phyloP scores from a whole-genome alignment of 1,284 basidiomycete species.

The Ustilago xerochloae region DNA sequence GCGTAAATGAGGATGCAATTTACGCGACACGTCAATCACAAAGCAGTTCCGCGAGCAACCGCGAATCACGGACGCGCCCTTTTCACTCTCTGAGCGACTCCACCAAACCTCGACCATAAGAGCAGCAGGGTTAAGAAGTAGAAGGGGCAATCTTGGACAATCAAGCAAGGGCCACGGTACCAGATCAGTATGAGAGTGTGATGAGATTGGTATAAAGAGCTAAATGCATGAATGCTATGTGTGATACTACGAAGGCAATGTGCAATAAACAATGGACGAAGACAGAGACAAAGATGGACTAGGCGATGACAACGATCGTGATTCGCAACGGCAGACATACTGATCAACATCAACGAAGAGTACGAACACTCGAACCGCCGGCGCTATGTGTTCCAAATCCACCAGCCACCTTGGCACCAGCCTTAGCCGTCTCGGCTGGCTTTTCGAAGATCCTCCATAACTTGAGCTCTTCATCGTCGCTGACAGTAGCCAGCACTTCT shows the following conservation, averaged over 20 bases:
- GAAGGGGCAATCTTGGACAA: too few relatives aligned
- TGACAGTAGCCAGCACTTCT: slow-evolving; percentile 64
- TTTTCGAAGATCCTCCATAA: slow-evolving; percentile 67
- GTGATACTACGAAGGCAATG: not conserved
- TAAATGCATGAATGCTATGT: not conserved
- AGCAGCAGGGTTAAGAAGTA: not conserved
- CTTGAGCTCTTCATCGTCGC: slow-evolving; percentile 66
- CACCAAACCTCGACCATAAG: too few relatives aligned
- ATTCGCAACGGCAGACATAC: not conserved
- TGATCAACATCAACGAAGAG: slow-evolving; percentile 22
- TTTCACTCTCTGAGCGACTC: not conserved
- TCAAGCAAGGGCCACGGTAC: not conserved
- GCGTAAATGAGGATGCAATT: slow-evolving; percentile 35
- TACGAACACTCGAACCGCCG: slow-evolving; percentile 32
- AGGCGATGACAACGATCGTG: not conserved
- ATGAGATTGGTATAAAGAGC: slow-evolving; percentile 3
- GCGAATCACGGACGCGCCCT: not conserved
- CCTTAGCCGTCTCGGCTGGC: slow-evolving; percentile 47
- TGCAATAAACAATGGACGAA: not conserved
- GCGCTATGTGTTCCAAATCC: slow-evolving; percentile 25
- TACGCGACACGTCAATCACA: slow-evolving; percentile 34
- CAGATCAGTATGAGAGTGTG: not conserved
- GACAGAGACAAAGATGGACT: not conserved
- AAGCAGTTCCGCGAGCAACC: not conserved
- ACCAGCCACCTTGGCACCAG: slow-evolving; percentile 14